Conservation (phyloP, 2,329 filamentous ascomycete genomes). For the Madurella mycetomatis region DNA sequence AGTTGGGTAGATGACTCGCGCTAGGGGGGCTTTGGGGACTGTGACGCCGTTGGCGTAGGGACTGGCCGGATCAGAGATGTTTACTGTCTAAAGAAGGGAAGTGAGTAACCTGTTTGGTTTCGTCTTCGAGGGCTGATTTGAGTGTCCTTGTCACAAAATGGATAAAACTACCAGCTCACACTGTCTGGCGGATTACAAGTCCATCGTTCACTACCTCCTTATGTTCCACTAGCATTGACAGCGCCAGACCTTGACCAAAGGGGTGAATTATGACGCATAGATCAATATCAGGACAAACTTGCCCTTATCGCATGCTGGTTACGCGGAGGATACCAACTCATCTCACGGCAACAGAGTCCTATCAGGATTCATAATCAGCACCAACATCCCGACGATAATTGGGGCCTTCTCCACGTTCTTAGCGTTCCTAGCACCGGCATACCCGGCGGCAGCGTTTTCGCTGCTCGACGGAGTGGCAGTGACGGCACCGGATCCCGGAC, state of each 20-base stretch:
- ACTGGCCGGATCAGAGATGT: too few species aligned
- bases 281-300: neutral
- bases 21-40: neutral
- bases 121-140: too few species aligned
- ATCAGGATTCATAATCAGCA: slow-evolving; percentile 34
- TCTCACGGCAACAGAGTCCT: slow-evolving; percentile 39
- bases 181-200: too few species aligned
- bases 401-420: slow-evolving; percentile 36
- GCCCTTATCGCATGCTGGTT: neutral
- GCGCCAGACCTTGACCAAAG: neutral
- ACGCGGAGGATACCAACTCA: neutral
- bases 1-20: too few species aligned
- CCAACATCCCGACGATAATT: slow-evolving; percentile 33
- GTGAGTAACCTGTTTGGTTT: too few species aligned
- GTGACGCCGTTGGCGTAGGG: too few species aligned
- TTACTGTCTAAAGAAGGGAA: too few species aligned
- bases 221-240: too few species aligned
- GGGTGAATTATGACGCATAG: neutral
- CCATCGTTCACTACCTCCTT: too few species aligned
- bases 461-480: slow-evolving; percentile 32
- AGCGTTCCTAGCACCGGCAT: slow-evolving; percentile 19
- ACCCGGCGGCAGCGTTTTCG: slow-evolving; percentile 31
- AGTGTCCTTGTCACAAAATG: too few species aligned
- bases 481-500: slow-evolving; percentile 37
- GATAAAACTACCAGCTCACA: too few species aligned